A percentile compares a stretch with the other conserved stretches of the same genome.
These are phyloP conservation scores for Calvatia gigantea DNA, from an alignment of 768 basidiomycete genomes.

Conservation along the genomic window DNA sequence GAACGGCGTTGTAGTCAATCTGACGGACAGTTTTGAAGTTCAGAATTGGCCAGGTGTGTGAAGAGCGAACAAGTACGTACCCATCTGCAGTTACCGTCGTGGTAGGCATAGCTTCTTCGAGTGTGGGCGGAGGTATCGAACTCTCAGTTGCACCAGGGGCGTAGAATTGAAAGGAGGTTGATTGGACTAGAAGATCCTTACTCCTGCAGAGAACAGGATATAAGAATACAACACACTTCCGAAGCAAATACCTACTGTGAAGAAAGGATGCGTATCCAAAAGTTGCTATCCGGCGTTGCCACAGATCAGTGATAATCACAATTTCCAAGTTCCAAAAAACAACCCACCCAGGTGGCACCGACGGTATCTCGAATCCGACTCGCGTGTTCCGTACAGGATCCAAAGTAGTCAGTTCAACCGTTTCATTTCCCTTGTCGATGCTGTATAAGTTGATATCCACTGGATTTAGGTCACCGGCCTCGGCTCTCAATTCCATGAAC, in stretches of 20 bases:
- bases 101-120: not conserved
- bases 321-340: not conserved
- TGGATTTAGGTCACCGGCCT: not conserved
- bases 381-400: not conserved
- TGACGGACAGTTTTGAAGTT: no score
- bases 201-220: not conserved
- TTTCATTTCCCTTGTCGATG: not conserved
- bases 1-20: no score
- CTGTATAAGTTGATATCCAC: constrained; percentile 5
- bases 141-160: not conserved
- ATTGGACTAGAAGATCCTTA: not conserved
- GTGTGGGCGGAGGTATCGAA: not conserved
- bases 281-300: not conserved
- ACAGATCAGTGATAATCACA: not conserved
- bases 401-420: not conserved
- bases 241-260: not conserved
- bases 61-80: no score
- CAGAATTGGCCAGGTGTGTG: no score
- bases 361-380: constrained; percentile 2
- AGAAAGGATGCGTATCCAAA: not conserved
- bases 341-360: constrained; percentile 3
- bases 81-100: no score
- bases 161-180: constrained; percentile 2
- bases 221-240: not conserved
- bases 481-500: not conserved